A percentile compares a stretch with the other conserved stretches of the same genome.
Evolutionary conservation across 345 rosid genomes (phyloP).

Genomic region (Citrus hindsii): DNA sequence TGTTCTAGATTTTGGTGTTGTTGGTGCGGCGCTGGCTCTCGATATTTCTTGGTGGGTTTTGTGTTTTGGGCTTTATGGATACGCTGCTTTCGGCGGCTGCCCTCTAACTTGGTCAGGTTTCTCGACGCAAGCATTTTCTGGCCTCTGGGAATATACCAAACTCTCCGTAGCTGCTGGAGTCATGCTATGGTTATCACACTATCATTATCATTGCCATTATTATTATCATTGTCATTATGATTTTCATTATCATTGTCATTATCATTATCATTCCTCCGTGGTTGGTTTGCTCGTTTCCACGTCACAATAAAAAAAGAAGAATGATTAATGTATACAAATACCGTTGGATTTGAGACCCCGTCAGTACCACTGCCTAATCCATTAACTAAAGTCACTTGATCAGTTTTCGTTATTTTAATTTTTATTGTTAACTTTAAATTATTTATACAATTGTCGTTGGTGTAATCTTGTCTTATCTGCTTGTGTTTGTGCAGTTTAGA

Average conservation of each 20-base stretch:
- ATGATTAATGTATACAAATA: too few species aligned
- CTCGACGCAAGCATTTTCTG: constrained; percentile 51
- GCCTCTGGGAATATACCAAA: constrained; percentile 59
- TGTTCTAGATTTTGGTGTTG: constrained; percentile 41
- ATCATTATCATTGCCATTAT: not conserved
- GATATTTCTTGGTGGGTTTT: constrained; percentile 68
- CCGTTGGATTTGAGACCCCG: too few species aligned
- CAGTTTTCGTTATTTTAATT: not conserved
- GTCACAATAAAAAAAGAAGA: too few species aligned
- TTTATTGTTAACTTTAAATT: too few species aligned
- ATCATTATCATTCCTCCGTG: not conserved
- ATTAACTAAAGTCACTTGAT: not conserved
- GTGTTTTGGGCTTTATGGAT: constrained; percentile 30
- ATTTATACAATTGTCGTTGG: too few species aligned
- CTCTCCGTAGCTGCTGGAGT: constrained; percentile 71
- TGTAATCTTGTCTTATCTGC: not conserved
- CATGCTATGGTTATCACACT: constrained; percentile 60
- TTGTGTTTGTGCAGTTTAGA: constrained; percentile 46
- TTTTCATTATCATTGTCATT: too few species aligned
- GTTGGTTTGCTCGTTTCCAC: not conserved
- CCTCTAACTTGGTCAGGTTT: constrained; percentile 68
- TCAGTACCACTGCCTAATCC: not conserved
- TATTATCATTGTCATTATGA: not conserved
- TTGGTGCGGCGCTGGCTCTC: constrained; percentile 54
- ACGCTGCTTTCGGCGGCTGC: constrained; percentile 43